Percentiles rank a stretch among this genome's conserved stretches.
Conservation (phyloP, 495 filamentous ascomycete genomes). For the Rhizodiscina lignyota region DNA sequence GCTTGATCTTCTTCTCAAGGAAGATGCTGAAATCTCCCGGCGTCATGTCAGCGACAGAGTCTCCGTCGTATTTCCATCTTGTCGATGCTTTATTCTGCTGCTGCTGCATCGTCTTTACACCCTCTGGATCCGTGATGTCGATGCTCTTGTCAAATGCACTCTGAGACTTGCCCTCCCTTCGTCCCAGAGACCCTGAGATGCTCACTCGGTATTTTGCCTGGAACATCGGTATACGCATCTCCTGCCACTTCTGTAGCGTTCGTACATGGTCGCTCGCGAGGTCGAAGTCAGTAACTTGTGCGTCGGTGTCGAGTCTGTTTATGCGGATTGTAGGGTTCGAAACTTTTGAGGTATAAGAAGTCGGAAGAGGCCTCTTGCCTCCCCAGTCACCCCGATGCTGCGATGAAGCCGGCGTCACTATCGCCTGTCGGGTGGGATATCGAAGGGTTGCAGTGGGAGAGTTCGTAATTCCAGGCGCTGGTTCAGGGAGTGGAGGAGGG, state of each 20-base stretch:
- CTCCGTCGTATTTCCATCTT: background rate
- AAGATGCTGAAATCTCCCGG: no score
- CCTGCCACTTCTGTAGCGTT: constrained; percentile 75
- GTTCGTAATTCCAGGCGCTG: constrained; percentile 22
- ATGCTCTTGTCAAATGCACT: constrained; percentile 42
- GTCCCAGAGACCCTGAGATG: background rate
- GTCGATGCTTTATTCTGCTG: background rate
- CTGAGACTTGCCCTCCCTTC: background rate
- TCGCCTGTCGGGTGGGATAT: constrained; percentile 69
- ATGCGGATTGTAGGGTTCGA: constrained; percentile 56
- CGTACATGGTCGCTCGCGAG: constrained; percentile 69
- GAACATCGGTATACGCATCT: constrained; percentile 52
- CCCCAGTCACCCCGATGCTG: constrained; percentile 80
- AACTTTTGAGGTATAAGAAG: constrained; percentile 53
- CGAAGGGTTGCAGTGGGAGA: constrained; percentile 51
- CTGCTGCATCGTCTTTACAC: constrained; percentile 30
- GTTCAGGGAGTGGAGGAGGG: constrained; percentile 35
- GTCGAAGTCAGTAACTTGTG: constrained; percentile 83
- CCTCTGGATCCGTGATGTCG: constrained; percentile 28
- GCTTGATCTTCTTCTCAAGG: no score
- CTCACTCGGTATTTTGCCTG: constrained; percentile 20
- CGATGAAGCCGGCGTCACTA: constrained; percentile 66
- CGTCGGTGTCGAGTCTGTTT: constrained; percentile 60
- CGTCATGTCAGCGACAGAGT: no score
- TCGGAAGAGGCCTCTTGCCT: constrained; percentile 69